Evolutionary conservation across 2,329 filamentous ascomycete species (phyloP), one percentile per base, ranked within the genome.

Genomic region (Grosmannia huntii): DNA sequence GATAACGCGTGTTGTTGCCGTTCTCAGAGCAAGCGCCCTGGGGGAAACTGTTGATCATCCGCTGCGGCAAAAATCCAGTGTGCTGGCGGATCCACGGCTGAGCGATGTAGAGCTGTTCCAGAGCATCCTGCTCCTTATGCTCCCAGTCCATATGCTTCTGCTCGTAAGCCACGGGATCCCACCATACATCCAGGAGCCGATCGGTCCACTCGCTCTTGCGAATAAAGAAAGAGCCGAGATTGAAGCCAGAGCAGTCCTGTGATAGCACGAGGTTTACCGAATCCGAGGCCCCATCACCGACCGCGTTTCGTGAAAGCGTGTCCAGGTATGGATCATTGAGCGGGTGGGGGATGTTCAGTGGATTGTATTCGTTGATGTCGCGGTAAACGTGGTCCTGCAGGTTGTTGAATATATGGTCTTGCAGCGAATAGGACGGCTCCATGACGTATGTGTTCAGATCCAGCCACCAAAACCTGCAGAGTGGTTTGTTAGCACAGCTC

Each of bases 61-160:
- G 86, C 70, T 97, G 92, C 0, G 88, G 86, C 53, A 96, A 79
- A 72, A 99, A 99, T 5, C 84, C 92, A 3, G 90, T 85, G 65
- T 94, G 88, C 58, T 89, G 84, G 60, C 94, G 84, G 57, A 97
- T 84, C 91, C 94, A 99, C 0, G 94, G 89, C 69, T 97, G 92
- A 58, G 86, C 87, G 59, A 79, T 81, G 74, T 99, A 99, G 62
- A 99, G 78, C 73, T 95, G 87, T 73, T 96, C 91, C 49, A 99
- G 75, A 1, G 91, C 90, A 68, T 97, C 91, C 73, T 99, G 94
- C 71, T 99, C 94, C 70, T 97, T 97, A 76, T 99, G 94, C 68
- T 94, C 91, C 94, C 94, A 99, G 62, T 94, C 83, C 91, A 96
- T 96, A 71, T 99, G 94, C 69, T 90, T 95, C 73, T 99, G 94